phyloP scores from a whole-genome alignment of 208 protist species.

The Willaertia magna region DNA sequence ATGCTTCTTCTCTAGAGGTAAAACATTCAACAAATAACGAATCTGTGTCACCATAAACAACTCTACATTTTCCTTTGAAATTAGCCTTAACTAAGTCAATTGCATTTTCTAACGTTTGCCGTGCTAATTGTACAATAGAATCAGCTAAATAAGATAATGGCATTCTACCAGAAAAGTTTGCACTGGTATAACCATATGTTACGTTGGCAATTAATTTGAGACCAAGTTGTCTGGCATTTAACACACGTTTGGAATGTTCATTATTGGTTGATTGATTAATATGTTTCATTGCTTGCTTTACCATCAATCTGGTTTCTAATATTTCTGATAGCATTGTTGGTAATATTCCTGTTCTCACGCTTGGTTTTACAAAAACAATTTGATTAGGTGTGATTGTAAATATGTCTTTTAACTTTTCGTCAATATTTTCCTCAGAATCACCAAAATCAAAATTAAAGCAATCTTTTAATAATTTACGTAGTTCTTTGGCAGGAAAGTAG shows the following conservation, averaged over 20 bases:
- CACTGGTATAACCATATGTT: constrained; percentile 67
- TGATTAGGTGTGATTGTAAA: constrained; percentile 23
- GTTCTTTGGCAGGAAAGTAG: not conserved
- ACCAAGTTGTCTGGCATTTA: constrained; percentile 53
- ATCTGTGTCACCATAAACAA: constrained; percentile 78
- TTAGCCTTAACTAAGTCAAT: constrained; percentile 19
- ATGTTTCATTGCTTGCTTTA: constrained; percentile 19
- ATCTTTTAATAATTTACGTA: not conserved
- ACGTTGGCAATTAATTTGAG: constrained; percentile 76
- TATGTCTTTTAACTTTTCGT: constrained; percentile 10
- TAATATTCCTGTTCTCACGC: constrained; percentile 14
- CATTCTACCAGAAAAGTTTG: constrained; percentile 66
- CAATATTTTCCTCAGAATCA: not conserved
- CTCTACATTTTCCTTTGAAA: constrained; percentile 1
- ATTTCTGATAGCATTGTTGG: constrained; percentile 24
- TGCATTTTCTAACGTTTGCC: constrained; percentile 48
- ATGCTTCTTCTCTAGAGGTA: constrained; percentile 45
- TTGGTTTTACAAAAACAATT: constrained; percentile 13
- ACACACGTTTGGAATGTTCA: constrained; percentile 15
- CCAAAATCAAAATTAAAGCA: not conserved
- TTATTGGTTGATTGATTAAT: too few species aligned
- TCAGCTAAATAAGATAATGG: constrained; percentile 63
- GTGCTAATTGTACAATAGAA: constrained; percentile 51
- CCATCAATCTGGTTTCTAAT: constrained; percentile 19
- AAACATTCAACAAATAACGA: constrained; percentile 41